A percentile compares a stretch with the other conserved stretches of the same genome.
phyloP scores from a whole-genome alignment of 176 grass and related monocot species.

The Themeda triandra region DNA sequence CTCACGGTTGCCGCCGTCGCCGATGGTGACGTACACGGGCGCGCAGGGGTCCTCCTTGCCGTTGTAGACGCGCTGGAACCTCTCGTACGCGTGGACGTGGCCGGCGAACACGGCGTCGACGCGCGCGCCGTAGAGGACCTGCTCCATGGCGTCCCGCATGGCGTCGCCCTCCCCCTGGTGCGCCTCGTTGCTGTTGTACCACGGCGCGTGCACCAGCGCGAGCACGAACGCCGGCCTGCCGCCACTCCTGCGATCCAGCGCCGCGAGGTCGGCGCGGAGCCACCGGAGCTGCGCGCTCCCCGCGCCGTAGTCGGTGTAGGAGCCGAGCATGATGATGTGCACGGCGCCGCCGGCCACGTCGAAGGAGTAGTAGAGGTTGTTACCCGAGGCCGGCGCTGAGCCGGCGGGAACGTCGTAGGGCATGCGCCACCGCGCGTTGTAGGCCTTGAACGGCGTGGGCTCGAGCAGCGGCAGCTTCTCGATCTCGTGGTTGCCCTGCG shows the following conservation, averaged over 20 bases:
- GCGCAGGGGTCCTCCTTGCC: conserved; percentile 32
- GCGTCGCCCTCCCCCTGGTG: conserved; percentile 60
- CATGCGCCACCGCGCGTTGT: conserved; percentile 77
- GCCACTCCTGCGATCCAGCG: no score
- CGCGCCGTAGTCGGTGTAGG: conserved; percentile 42
- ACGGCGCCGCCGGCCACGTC: conserved; percentile 45
- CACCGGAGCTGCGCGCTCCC: conserved; percentile 44
- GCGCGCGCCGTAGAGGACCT: not conserved
- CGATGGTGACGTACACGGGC: conserved; percentile 62
- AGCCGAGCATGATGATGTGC: conserved; percentile 76
- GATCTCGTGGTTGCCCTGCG: conserved; percentile 71
- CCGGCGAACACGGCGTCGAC: conserved; percentile 78
- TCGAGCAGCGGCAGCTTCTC: conserved; percentile 38
- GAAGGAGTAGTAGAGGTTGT: conserved; percentile 81
- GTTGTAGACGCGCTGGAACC: conserved; percentile 40
- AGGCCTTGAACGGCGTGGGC: conserved; percentile 44
- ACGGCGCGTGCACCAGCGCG: conserved; percentile 72
- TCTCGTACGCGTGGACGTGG: conserved; percentile 85
- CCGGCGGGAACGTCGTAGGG: conserved; percentile 40
- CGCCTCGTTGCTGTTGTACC: conserved; percentile 78
- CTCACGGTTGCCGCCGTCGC: conserved; percentile 73
- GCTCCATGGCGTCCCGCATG: conserved; percentile 65
- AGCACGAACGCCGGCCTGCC: conserved; percentile 36
- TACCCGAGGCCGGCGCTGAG: not conserved
- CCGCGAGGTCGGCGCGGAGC: conserved; percentile 49